Base-by-base conservation (phyloP, 768 basidiomycete genomes). In the Rhizopogon roseolus region DNA sequence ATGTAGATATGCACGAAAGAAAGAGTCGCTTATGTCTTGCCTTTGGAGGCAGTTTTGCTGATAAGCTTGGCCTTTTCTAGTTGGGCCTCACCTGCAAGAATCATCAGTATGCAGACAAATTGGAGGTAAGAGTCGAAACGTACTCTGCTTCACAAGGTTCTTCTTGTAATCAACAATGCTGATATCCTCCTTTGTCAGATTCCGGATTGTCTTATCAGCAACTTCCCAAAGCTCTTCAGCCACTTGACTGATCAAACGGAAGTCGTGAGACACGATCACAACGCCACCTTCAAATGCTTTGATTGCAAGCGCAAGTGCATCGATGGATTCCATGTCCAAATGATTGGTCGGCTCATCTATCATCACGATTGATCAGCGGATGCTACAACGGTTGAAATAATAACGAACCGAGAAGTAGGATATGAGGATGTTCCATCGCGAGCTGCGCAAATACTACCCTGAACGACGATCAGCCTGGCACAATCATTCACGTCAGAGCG, bases 141-240 rank as follows among this genome's bases (percentile, higher is more conserved):
- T 68, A 87, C 90, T 91, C 70, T 90, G 79, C 74, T 81, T 87
- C 49, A 90, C 75, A 42, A 97, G 78, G 56, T 83, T 82, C 73
- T 81, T 86, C 81, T 98, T 98, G 79, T 98, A 98, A 70, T 94
- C 90, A 32, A 89, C 74, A 66, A 98, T 98, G 48, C 82, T 86
- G 66, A 98, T 93, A 60, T 93, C 94, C 62, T 83, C 77, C 76
- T 88, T 94, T 25, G 94, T 90, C 57, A 99, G 73, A 73, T 98
- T 97, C 70, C 81, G 81, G 68, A 99, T 93, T 66, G 90, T 93
- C 73, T 88, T 87, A 68, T 93, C 81, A 66, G 93, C 92, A 52
- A 99, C 97, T 71, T 99, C 97, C 97, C 97, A 99, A 7, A 99
- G 85, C 70, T 98, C 96, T 67, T 98, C 91, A 38, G 96, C 97